Base-by-base conservation (phyloP, 352 stramenopile species). In the Pythium angustatum region DNA sequence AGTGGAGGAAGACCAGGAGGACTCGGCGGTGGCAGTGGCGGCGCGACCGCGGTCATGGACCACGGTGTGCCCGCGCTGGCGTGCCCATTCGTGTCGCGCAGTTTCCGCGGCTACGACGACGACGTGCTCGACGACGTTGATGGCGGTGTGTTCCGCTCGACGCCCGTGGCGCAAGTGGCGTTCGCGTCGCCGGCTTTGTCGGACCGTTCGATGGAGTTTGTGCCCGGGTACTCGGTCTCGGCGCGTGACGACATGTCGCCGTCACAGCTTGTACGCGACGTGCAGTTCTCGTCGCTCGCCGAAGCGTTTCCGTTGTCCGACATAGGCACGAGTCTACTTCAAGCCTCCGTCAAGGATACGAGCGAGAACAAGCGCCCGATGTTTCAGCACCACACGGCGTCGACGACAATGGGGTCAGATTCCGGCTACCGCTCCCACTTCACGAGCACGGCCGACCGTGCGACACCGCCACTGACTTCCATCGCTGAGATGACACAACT, bases 281-380 rank as follows among this genome's bases (percentile, higher is more conserved):
- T 73, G 30, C 61, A 72, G 33, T 92, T 92, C 62, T 81, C 70
- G 38, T 89, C 80, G 36, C 84, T 92, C 50, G 79, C 78, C 1
- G 77, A 88, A 43, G 69, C 69, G 12, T 88, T 79, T 49, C 79
- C 77, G 12, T 58, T 87, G 15, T 76, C 74, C 0, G 76, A 57
- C 7, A 77, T 64, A 17, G 75, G 68, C 44, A 86, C 76, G 24
- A 67, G 73, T 28, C 56, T 74, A 6, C 30, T 68, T 27, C 48
- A 68, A 31, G 40, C 66, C 6, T 58, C 64, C 15, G 38, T 59
- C 50, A 62, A 68, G 38, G 45, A 31, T 31, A 22, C 27, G 1
- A 3, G 2, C 3, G 19, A 10, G 15, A 28, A 26, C 7, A 51
- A 10, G 22, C 38, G 19, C 0, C 58, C 65, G 2, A 43, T 64